Percentiles rank a stretch among this genome's conserved stretches.
Conservation (phyloP, 768 basidiomycete genomes). For the Tephrocybe rancida region DNA sequence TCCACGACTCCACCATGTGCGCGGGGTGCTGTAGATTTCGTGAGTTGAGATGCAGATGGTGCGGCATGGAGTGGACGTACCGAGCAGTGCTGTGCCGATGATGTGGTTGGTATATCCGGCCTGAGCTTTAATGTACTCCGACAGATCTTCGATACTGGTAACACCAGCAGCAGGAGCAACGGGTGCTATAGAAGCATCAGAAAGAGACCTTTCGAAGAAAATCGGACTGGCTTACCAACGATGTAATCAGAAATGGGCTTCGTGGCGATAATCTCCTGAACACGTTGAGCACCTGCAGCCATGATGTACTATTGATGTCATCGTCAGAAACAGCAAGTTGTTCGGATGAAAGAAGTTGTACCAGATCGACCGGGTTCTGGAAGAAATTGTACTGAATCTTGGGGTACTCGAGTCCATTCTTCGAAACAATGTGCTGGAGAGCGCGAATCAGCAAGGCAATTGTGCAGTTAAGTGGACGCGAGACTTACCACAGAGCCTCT, state of each 20-base stretch:
- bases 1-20: conserved; percentile 37
- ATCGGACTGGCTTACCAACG: neutral
- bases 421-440: conserved; percentile 1
- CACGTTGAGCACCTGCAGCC: conserved; percentile 2
- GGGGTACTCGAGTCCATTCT: conserved; percentile 2
- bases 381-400: conserved; percentile 8
- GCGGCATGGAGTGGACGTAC: neutral
- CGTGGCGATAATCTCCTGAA: neutral
- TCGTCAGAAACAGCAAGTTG: neutral
- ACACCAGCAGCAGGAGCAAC: conserved; percentile 1
- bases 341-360: neutral
- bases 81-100: conserved; percentile 1
- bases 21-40: neutral
- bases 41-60: neutral
- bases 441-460: neutral
- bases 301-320: neutral
- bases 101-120: neutral
- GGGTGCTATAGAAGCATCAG: neutral
- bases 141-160: conserved; percentile 2
- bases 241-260: conserved; percentile 3
- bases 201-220: neutral
- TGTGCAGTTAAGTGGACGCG: neutral
- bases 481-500: conserved; percentile 2
- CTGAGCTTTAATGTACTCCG: neutral
- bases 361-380: conserved; percentile 6